Conservation (phyloP, 805 yeast genomes). For the Wickerhamomyces pijperi region DNA sequence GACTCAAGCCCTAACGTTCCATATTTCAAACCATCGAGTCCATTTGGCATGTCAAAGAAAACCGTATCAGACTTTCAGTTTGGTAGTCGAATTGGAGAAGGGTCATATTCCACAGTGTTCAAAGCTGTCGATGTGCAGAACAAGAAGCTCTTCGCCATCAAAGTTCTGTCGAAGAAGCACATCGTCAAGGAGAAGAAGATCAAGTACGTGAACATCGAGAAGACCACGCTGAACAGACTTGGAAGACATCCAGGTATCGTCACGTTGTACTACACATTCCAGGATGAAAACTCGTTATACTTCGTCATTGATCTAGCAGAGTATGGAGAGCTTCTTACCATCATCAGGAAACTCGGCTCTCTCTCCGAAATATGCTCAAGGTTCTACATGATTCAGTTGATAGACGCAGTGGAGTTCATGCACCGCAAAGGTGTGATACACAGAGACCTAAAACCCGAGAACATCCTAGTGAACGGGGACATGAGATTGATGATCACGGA, state of each 20-base stretch:
- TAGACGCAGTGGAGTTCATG: constrained; percentile 86
- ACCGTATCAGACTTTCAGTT: constrained; percentile 71
- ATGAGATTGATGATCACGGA: constrained; percentile 89
- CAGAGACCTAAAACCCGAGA: constrained; percentile 92
- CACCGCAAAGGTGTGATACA: constrained; percentile 87
- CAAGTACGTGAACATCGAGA: constrained; percentile 92
- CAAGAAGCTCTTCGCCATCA: constrained; percentile 75
- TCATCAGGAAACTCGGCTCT: constrained; percentile 69
- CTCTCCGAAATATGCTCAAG: constrained; percentile 63
- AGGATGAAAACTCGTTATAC: constrained; percentile 77
- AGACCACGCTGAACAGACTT: constrained; percentile 73
- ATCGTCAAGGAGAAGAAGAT: constrained; percentile 90
- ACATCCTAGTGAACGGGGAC: constrained; percentile 72
- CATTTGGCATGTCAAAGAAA: constrained; percentile 22
- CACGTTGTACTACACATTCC: constrained; percentile 86
- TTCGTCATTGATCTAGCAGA: constrained; percentile 92
- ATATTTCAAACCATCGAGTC: constrained; percentile 15
- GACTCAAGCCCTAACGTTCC: no score
- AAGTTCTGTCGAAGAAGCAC: constrained; percentile 83
- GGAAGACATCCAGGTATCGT: constrained; percentile 95
- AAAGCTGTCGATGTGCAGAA: constrained; percentile 72
- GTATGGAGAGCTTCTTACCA: constrained; percentile 82
- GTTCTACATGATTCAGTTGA: constrained; percentile 75
- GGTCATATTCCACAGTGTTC: constrained; percentile 89
- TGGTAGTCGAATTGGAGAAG: constrained; percentile 83